phyloP scores from a whole-genome alignment of 2,329 filamentous ascomycete species.

The Fonsecaea nubica region DNA sequence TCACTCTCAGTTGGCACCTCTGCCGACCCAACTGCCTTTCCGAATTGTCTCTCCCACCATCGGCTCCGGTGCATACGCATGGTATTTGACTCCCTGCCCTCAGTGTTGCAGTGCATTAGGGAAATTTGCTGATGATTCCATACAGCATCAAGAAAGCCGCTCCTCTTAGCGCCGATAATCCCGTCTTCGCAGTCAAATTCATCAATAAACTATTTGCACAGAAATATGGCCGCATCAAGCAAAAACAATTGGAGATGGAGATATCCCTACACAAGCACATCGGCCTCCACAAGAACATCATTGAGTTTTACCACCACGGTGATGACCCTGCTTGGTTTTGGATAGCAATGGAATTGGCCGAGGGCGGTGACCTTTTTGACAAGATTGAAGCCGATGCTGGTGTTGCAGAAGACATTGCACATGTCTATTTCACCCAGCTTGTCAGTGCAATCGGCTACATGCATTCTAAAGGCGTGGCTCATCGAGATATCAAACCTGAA shows the following conservation, averaged over 20 bases:
- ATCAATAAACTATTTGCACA: constrained; percentile 97
- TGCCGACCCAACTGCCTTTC: constrained; percentile 81
- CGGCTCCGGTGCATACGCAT: constrained; percentile 94
- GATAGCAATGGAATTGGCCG: constrained; percentile 98
- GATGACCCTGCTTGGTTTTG: constrained; percentile 89
- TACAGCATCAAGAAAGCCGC: constrained; percentile 88
- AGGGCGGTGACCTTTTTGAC: constrained; percentile 96
- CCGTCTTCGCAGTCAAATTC: constrained; percentile 96
- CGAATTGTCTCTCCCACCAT: constrained; percentile 96
- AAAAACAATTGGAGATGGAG: constrained; percentile 90
- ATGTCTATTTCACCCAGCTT: constrained; percentile 94
- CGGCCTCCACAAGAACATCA: constrained; percentile 88
- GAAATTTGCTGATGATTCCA: constrained; percentile 41
- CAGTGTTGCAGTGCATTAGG: constrained; percentile 25
- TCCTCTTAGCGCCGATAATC: constrained; percentile 70
- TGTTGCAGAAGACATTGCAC: constrained; percentile 91
- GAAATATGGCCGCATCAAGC: constrained; percentile 83
- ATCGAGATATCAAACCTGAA: constrained; percentile 91
- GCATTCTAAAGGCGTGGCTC: constrained; percentile 93
- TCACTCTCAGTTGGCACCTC: constrained; percentile 85
- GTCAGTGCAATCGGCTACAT: constrained; percentile 91
- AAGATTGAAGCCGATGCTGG: constrained; percentile 98
- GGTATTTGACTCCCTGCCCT: constrained; percentile 62
- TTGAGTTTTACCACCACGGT: constrained; percentile 86
- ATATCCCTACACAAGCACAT: constrained; percentile 88